phyloP scores from a whole-genome alignment of 108 stramenopile genomes.

The Cyclotella sp. region DNA sequence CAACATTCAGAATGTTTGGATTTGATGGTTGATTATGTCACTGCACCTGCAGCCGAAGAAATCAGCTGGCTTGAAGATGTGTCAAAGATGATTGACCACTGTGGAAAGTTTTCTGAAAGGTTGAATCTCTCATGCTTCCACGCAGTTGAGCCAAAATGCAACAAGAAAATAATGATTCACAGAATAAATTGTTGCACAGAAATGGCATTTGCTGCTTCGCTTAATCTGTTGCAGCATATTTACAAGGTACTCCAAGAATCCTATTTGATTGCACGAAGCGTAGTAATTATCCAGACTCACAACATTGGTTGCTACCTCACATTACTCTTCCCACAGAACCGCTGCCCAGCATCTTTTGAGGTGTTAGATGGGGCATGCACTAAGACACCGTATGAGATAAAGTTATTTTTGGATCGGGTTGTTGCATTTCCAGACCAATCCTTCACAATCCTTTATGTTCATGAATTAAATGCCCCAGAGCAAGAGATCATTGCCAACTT shows the following conservation, averaged over 20 bases:
- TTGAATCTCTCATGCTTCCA: slow-evolving; percentile 9
- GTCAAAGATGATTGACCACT: slow-evolving; percentile 23
- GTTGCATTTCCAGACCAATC: slow-evolving; percentile 24
- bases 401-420: slow-evolving; percentile 26
- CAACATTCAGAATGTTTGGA: slow-evolving; percentile 5
- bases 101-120: slow-evolving; percentile 15
- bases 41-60: background rate
- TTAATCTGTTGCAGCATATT: slow-evolving; percentile 29
- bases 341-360: slow-evolving; percentile 31
- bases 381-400: slow-evolving; percentile 9
- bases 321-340: slow-evolving; percentile 6
- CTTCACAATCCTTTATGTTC: slow-evolving; percentile 21
- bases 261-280: background rate
- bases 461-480: slow-evolving; percentile 6
- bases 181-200: slow-evolving; percentile 18
- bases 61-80: slow-evolving; percentile 32
- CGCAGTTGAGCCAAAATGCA: slow-evolving; percentile 5
- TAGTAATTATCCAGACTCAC: background rate
- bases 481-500: slow-evolving; percentile 41
- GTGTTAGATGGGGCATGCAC: slow-evolving; percentile 28
- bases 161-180: slow-evolving; percentile 28
- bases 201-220: slow-evolving; percentile 4
- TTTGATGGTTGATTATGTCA: background rate
- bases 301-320: background rate
- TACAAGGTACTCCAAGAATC: slow-evolving; percentile 21